Evolutionary conservation across 352 stramenopile genomes (phyloP).

Genomic region (Pythium rishiriense): DNA sequence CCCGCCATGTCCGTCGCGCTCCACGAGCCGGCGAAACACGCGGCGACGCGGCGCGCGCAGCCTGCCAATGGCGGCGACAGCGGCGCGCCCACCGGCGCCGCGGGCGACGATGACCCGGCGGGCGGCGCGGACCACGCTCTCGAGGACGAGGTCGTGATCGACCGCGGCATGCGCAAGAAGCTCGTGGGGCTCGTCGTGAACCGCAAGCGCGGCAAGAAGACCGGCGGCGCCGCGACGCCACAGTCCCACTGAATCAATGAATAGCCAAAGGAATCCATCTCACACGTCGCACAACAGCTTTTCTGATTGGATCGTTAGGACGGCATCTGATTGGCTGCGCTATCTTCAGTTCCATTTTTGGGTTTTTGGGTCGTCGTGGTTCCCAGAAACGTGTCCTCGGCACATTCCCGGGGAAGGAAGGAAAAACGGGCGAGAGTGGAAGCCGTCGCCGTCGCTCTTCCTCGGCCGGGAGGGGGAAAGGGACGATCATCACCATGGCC

Average conservation of each 20-base stretch:
- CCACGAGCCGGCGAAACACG: constrained; percentile 30
- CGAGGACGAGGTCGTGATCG: constrained; percentile 69
- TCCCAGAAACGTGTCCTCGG: neutral
- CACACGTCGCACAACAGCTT: no score
- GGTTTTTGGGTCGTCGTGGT: constrained; percentile 20
- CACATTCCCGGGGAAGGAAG: no score
- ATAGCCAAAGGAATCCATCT: constrained; percentile 8
- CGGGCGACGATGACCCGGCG: constrained; percentile 31
- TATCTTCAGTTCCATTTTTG: neutral
- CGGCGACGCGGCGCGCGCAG: constrained; percentile 18
- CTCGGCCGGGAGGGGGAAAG: no score
- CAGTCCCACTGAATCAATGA: constrained; percentile 21
- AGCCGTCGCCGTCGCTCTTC: neutral
- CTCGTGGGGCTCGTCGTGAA: constrained; percentile 81
- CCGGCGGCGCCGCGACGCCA: constrained; percentile 11
- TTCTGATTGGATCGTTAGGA: constrained; percentile 19
- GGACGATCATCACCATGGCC: no score
- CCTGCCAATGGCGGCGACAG: constrained; percentile 15
- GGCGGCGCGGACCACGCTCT: neutral
- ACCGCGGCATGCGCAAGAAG: constrained; percentile 82
- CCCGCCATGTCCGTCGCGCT: constrained; percentile 23
- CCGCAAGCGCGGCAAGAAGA: constrained; percentile 72
- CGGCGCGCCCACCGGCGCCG: constrained; percentile 25
- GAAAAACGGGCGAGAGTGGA: constrained; percentile 30
- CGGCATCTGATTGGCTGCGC: constrained; percentile 22